Evolutionary conservation across 2,329 filamentous ascomycete species (phyloP).

Genomic region (Byssoonygena ceratinophila): DNA sequence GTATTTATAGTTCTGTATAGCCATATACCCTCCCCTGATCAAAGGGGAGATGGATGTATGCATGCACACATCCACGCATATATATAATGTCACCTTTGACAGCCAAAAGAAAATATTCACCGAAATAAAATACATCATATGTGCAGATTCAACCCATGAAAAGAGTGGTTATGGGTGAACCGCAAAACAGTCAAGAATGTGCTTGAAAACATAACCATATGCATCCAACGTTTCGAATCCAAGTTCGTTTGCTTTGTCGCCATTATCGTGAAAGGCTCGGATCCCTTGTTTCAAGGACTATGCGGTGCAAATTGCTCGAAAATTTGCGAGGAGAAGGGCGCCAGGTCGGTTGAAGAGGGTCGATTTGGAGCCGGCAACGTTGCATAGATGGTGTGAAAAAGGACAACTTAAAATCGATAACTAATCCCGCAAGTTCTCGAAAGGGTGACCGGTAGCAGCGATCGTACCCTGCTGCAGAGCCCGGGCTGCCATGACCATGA

Average conservation of each 20-base stretch:
- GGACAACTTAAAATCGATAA: neutral
- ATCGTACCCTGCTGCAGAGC: conserved; percentile 1
- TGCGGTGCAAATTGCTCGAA: neutral
- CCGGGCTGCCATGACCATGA: neutral
- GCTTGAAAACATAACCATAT: conserved; percentile 1
- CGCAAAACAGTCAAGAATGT: conserved; percentile 3
- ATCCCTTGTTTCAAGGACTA: neutral
- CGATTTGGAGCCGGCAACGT: neutral
- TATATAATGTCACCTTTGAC: neutral
- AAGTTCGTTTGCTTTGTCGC: neutral
- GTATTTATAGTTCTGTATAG: neutral
- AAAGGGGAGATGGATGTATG: neutral
- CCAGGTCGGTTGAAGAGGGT: neutral
- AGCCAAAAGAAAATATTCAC: neutral
- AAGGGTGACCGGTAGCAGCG: neutral
- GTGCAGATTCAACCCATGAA: neutral
- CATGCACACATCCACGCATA: neutral
- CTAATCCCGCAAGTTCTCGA: neutral
- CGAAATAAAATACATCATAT: neutral
- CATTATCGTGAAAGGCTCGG: neutral
- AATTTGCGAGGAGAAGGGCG: neutral
- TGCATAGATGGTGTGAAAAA: neutral
- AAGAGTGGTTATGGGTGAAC: conserved; percentile 2
- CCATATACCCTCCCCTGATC: neutral
- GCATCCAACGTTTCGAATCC: neutral